Percentiles rank a stretch among this genome's conserved stretches.
These are phyloP conservation scores for Paracoccidioides lutzii DNA, from an alignment of 2,329 filamentous ascomycete genomes.

Conservation along the genomic window DNA sequence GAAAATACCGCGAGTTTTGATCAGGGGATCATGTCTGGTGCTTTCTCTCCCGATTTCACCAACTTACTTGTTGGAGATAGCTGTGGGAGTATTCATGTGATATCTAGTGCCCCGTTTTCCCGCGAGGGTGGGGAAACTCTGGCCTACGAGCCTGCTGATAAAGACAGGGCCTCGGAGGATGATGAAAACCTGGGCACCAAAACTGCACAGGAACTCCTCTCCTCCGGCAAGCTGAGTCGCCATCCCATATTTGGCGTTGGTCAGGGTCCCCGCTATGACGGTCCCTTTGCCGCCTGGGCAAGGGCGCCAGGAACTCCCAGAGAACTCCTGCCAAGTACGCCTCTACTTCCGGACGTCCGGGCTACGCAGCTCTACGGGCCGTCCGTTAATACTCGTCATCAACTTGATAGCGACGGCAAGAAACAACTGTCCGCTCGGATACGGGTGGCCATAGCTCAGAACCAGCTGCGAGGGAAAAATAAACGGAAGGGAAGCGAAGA, in stretches of 20 bases:
- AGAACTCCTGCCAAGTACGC: slow-evolving; percentile 14
- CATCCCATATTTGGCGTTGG: slow-evolving; percentile 28
- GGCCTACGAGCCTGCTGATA: slow-evolving; percentile 13
- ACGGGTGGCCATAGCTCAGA: slow-evolving; percentile 19
- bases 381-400: slow-evolving; percentile 12
- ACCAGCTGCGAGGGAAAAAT: slow-evolving; percentile 8
- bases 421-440: slow-evolving; percentile 15
- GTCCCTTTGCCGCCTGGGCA: slow-evolving; percentile 31
- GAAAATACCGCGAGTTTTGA: slow-evolving; percentile 37
- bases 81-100: slow-evolving; percentile 41
- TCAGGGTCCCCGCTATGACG: slow-evolving; percentile 28
- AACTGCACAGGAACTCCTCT: slow-evolving; percentile 19
- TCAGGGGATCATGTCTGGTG: slow-evolving; percentile 45
- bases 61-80: slow-evolving; percentile 47
- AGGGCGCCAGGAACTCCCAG: slow-evolving; percentile 16
- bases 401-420: slow-evolving; percentile 12
- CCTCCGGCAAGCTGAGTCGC: slow-evolving; percentile 21
- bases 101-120: slow-evolving; percentile 27
- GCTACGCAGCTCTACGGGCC: slow-evolving; percentile 22
- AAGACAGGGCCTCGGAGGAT: background rate
- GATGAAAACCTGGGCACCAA: slow-evolving; percentile 12
- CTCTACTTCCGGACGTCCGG: slow-evolving; percentile 17
- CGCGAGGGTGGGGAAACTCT: slow-evolving; percentile 14
- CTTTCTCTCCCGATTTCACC: slow-evolving; percentile 43
- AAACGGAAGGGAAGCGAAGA: background rate